These are phyloP conservation scores for Hyphopichia khmerensis DNA, from an alignment of 1,139 yeast species.

Conservation along the genomic window DNA sequence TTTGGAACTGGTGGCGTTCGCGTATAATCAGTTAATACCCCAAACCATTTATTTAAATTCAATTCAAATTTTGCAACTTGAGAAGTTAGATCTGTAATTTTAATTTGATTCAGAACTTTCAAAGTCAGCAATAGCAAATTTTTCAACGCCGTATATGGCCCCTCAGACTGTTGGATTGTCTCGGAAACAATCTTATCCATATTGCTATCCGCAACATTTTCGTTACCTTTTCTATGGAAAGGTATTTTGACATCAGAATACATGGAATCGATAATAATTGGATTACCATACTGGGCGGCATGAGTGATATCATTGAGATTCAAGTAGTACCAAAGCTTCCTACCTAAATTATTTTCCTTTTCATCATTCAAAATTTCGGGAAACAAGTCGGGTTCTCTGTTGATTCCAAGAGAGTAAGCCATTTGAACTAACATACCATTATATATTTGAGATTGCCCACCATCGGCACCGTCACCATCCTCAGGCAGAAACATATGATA, in stretches of 20 bases:
- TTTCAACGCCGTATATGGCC: slow-evolving; percentile 19
- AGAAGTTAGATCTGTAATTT: slow-evolving; percentile 20
- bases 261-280: slow-evolving; percentile 27
- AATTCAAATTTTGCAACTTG: slow-evolving; percentile 29
- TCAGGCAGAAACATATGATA: slow-evolving; percentile 49
- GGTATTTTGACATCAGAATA: slow-evolving; percentile 40
- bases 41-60: slow-evolving; percentile 20
- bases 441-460: slow-evolving; percentile 45
- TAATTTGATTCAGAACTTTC: slow-evolving; percentile 17
- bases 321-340: slow-evolving; percentile 58
- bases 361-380: slow-evolving; percentile 22
- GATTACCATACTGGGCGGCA: slow-evolving; percentile 40
- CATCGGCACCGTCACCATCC: slow-evolving; percentile 44
- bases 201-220: slow-evolving; percentile 26
- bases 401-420: slow-evolving; percentile 48
- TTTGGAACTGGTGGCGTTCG: slow-evolving; percentile 25
- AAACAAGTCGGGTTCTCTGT: slow-evolving; percentile 44
- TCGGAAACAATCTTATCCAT: slow-evolving; percentile 27
- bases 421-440: slow-evolving; percentile 45
- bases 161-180: slow-evolving; percentile 24
- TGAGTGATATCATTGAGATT: slow-evolving; percentile 32
- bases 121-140: slow-evolving; percentile 24
- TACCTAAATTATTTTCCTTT: slow-evolving; percentile 34
- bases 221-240: slow-evolving; percentile 16
- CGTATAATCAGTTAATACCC: slow-evolving; percentile 21